Evolutionary conservation across 1,139 yeast genomes (phyloP).

Genomic region (Debaryomyces singareniensis): DNA sequence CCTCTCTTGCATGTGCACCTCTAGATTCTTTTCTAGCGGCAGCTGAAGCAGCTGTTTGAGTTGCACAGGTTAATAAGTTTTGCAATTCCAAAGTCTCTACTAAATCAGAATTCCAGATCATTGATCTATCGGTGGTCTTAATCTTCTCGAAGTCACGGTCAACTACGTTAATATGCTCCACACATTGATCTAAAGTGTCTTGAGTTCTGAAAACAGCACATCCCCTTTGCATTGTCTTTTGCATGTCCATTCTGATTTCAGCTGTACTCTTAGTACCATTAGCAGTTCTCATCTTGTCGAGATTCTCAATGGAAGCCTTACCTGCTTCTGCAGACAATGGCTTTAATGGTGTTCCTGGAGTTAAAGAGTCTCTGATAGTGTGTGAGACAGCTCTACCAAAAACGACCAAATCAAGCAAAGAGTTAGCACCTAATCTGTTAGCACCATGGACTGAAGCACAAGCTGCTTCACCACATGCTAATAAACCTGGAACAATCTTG

Average conservation of each 20-base stretch:
- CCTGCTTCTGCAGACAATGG: conserved; percentile 79
- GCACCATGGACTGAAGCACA: conserved; percentile 99
- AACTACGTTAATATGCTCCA: conserved; percentile 64
- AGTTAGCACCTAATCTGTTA: conserved; percentile 97
- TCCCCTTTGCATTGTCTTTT: conserved; percentile 92
- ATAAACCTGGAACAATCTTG: conserved; percentile 84
- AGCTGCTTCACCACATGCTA: conserved; percentile 98
- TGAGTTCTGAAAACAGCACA: conserved; percentile 97
- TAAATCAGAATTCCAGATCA: conserved; percentile 98
- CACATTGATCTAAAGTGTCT: conserved; percentile 90
- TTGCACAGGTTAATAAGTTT: conserved; percentile 94
- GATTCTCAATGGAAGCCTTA: conserved; percentile 80
- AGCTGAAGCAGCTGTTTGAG: conserved; percentile 91
- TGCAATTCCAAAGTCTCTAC: conserved; percentile 95
- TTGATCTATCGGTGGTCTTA: conserved; percentile 88
- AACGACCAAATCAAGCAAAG: conserved; percentile 91
- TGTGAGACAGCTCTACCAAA: conserved; percentile 98
- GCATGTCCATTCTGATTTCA: conserved; percentile 86
- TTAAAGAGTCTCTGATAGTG: conserved; percentile 76
- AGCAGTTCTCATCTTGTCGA: conserved; percentile 85
- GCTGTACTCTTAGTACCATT: conserved; percentile 79
- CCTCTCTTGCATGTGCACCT: conserved; percentile 99
- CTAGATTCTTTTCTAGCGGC: conserved; percentile 95
- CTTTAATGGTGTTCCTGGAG: conserved; percentile 84
- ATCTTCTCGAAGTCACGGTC: conserved; percentile 64